phyloP scores from a whole-genome alignment of 2,329 filamentous ascomycete species.

The Sporothrix mexicana region DNA sequence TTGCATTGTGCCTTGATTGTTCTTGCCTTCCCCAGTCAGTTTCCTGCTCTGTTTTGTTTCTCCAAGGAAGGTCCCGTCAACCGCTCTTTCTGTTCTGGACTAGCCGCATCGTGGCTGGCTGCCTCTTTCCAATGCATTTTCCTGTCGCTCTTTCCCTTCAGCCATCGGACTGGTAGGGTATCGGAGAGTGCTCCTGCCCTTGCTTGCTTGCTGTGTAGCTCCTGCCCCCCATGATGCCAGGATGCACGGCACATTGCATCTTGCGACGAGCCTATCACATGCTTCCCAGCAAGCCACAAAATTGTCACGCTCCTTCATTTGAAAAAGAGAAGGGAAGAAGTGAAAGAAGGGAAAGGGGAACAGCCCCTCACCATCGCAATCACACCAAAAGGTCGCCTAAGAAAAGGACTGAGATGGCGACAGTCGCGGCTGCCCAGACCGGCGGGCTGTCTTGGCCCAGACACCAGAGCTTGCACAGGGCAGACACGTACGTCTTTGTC shows the following conservation, averaged over 20 bases:
- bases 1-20: neutral
- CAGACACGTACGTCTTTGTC: neutral
- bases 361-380: no score
- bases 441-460: slow-evolving; percentile 10
- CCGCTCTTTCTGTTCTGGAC: slow-evolving; percentile 17
- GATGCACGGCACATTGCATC: neutral
- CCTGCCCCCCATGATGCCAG: neutral
- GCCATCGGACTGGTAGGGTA: slow-evolving; percentile 1
- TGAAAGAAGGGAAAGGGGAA: no score
- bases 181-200: neutral
- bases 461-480: slow-evolving; percentile 6
- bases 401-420: no score
- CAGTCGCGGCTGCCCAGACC: neutral
- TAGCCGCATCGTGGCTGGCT: neutral
- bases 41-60: neutral
- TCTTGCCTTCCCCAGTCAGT: neutral
- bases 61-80: neutral
- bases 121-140: neutral
- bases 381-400: no score
- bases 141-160: neutral
- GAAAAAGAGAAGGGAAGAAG: no score
- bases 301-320: neutral
- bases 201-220: neutral
- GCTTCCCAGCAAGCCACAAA: slow-evolving; percentile 22
- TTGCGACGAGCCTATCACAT: slow-evolving; percentile 23